phyloP scores from a whole-genome alignment of 768 basidiomycete species.

The Boletus rex-veris region DNA sequence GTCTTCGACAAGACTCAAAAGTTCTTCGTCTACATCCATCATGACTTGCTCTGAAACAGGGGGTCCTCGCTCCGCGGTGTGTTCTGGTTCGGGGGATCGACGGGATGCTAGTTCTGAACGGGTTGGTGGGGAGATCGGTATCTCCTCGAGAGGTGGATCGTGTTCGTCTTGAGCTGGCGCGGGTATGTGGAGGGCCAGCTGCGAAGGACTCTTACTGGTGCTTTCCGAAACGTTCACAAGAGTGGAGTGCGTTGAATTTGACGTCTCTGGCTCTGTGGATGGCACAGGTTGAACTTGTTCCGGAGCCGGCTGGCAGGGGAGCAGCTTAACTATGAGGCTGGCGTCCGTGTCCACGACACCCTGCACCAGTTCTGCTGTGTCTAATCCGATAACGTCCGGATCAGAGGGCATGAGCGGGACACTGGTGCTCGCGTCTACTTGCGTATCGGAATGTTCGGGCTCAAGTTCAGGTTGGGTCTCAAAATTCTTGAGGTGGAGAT shows the following conservation, averaged over 20 bases:
- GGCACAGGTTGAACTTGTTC: neutral
- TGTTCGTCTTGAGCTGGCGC: slow-evolving; percentile 4
- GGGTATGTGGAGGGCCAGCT: slow-evolving; percentile 5
- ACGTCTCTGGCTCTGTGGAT: neutral
- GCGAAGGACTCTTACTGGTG: slow-evolving; percentile 13
- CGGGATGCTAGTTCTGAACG: slow-evolving; percentile 4
- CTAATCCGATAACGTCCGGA: neutral
- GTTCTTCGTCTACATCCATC: slow-evolving; percentile 56
- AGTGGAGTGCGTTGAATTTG: neutral
- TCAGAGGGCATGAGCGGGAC: neutral
- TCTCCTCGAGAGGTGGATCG: neutral
- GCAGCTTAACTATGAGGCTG: neutral
- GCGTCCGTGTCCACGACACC: neutral
- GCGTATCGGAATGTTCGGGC: neutral
- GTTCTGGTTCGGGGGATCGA: slow-evolving; percentile 9
- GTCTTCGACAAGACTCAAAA: slow-evolving; percentile 68
- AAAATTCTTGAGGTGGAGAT: neutral
- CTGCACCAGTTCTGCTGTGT: neutral
- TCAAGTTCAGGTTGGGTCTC: neutral
- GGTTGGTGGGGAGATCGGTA: neutral
- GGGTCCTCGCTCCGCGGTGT: slow-evolving; percentile 1
- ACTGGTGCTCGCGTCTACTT: neutral
- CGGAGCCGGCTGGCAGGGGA: neutral
- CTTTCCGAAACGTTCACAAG: slow-evolving; percentile 1
- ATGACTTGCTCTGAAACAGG: slow-evolving; percentile 23